Percentiles rank a stretch among this genome's conserved stretches.
These are phyloP conservation scores for Tricholoma furcatifolium DNA, from an alignment of 768 basidiomycete genomes.

Conservation along the genomic window DNA sequence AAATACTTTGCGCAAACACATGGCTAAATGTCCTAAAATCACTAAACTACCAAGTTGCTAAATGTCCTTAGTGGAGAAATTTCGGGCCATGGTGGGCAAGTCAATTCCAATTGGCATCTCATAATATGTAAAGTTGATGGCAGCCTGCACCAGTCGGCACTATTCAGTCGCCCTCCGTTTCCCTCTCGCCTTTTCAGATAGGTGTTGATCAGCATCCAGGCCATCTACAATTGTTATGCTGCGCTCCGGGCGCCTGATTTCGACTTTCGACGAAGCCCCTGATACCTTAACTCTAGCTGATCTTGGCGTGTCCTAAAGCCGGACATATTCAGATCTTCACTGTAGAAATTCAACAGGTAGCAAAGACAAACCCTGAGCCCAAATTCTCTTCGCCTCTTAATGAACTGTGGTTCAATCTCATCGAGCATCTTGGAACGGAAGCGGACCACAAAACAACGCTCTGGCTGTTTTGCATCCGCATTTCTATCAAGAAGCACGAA, in stretches of 20 bases:
- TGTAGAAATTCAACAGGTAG: background rate
- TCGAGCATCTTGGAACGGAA: slow-evolving; percentile 9
- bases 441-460: slow-evolving; percentile 7
- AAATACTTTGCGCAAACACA: too few species aligned
- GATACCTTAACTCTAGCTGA: background rate
- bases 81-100: too few species aligned
- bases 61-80: too few species aligned
- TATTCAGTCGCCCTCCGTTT: background rate
- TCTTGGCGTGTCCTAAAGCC: slow-evolving; percentile 1
- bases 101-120: too few species aligned
- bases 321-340: background rate
- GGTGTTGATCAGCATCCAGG: background rate
- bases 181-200: background rate
- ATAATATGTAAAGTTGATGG: too few species aligned
- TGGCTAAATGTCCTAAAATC: too few species aligned
- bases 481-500: slow-evolving; percentile 8
- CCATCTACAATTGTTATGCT: background rate
- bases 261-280: background rate
- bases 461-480: background rate
- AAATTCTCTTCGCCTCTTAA: background rate
- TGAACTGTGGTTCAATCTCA: slow-evolving; percentile 6
- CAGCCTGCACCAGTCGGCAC: background rate
- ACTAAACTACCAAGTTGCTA: too few species aligned
- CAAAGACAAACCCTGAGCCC: slow-evolving; percentile 5
- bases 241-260: slow-evolving; percentile 1